Percentiles rank a stretch among this genome's conserved stretches.
Conservation (phyloP, 2,329 filamentous ascomycete species). For the Calonectria pauciramosa region DNA sequence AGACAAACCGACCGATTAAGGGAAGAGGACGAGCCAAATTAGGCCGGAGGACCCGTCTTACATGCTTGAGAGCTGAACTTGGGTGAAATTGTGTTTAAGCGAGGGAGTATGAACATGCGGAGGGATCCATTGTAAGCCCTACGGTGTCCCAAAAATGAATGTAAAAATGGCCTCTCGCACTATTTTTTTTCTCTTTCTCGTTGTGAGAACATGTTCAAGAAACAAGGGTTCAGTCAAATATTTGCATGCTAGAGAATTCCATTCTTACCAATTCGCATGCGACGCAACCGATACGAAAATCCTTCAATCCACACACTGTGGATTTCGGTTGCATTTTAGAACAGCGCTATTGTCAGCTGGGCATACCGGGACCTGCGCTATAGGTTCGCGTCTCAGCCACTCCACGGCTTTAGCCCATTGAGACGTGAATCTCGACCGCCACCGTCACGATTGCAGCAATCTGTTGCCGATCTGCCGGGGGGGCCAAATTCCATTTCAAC, state of each 20-base stretch:
- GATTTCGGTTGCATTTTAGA: not conserved
- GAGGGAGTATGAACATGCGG: not conserved
- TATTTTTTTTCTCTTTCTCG: not conserved
- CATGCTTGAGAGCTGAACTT: constrained; percentile 12
- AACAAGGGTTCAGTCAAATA: too few species aligned
- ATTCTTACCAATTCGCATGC: not conserved
- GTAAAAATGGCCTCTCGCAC: not conserved
- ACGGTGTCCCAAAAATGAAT: not conserved
- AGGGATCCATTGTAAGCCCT: not conserved
- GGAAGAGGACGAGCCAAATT: not conserved
- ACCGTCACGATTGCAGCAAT: not conserved
- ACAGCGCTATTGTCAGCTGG: not conserved
- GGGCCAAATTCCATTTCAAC: not conserved
- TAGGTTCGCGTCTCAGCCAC: constrained; percentile 16
- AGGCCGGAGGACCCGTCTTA: constrained; percentile 10
- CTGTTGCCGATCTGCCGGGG: not conserved
- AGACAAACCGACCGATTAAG: not conserved
- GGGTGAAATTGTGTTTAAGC: not conserved
- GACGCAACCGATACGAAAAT: not conserved
- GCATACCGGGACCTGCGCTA: not conserved
- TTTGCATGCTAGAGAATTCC: too few species aligned
- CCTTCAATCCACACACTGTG: not conserved
- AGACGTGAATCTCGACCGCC: not conserved
- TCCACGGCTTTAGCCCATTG: not conserved
- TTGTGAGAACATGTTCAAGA: not conserved